Evolutionary conservation across 805 yeast genomes (phyloP).

Genomic region (Tetrapisispora namnaoensis): DNA sequence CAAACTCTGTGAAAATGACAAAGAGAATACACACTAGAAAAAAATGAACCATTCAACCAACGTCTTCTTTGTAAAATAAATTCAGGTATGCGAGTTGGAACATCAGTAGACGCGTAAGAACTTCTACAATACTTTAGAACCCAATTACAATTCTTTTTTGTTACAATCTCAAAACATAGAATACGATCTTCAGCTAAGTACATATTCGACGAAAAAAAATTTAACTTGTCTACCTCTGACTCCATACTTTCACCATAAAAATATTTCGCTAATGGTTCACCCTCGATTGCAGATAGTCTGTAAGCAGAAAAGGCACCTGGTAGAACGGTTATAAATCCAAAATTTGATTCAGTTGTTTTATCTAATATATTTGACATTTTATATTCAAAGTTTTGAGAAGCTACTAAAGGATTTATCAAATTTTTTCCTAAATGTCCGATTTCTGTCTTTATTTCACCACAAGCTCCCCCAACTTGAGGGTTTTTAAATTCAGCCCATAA

Average conservation of each 20-base stretch:
- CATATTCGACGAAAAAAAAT: conserved; percentile 91
- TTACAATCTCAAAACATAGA: conserved; percentile 89
- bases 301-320: conserved; percentile 98
- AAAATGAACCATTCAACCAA: conserved; percentile 95
- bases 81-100: conserved; percentile 79
- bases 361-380: conserved; percentile 91
- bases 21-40: conserved; percentile 84
- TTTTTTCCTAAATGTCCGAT: conserved; percentile 51
- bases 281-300: conserved; percentile 71
- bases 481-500: conserved; percentile 79
- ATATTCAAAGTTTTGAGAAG: conserved; percentile 95
- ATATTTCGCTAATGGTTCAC: conserved; percentile 79
- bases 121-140: conserved; percentile 73
- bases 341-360: conserved; percentile 90
- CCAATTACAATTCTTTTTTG: conserved; percentile 67
- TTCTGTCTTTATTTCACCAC: conserved; percentile 91
- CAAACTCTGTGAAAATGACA: conserved; percentile 69
- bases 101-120: conserved; percentile 92
- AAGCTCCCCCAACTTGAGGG: conserved; percentile 88
- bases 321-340: conserved; percentile 88
- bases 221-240: conserved; percentile 53
- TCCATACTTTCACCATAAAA: conserved; percentile 82
- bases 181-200: conserved; percentile 95
- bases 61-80: conserved; percentile 86
- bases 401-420: conserved; percentile 77